Percentiles rank a stretch among this genome's conserved stretches.
Conservation (phyloP, 139 green algal species). For the Picochlorum sp. region DNA sequence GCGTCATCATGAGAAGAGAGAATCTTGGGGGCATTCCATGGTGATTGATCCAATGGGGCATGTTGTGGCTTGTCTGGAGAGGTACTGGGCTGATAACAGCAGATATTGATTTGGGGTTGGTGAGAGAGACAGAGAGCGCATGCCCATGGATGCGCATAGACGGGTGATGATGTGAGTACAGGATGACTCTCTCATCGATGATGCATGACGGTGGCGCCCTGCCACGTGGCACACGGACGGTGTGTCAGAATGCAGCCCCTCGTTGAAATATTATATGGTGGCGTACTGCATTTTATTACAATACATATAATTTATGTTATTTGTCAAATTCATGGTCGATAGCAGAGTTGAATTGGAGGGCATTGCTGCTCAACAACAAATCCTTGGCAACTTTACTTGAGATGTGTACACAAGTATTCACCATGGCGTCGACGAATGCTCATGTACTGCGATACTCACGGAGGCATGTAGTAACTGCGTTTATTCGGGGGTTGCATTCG, state of each 20-base stretch:
- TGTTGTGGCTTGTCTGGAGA: slow-evolving; percentile 59
- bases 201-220: neutral
- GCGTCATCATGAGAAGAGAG: slow-evolving; percentile 76
- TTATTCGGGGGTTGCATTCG: neutral
- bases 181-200: too few relatives aligned
- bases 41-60: slow-evolving; percentile 90
- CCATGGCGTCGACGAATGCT: too few relatives aligned
- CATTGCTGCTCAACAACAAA: too few relatives aligned
- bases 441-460: neutral
- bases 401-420: too few relatives aligned
- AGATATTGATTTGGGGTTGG: slow-evolving; percentile 49
- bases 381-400: too few relatives aligned
- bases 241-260: too few relatives aligned
- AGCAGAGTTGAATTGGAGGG: too few relatives aligned
- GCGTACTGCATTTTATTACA: too few relatives aligned
- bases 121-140: slow-evolving; percentile 15
- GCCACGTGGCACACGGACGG: too few relatives aligned
- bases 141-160: slow-evolving; percentile 29
- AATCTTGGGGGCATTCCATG: slow-evolving; percentile 82
- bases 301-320: too few relatives aligned
- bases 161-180: neutral
- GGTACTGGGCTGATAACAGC: slow-evolving; percentile 10
- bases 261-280: too few relatives aligned
- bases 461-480: neutral
- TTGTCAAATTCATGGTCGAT: too few relatives aligned